Evolutionary conservation across 2,329 filamentous ascomycete genomes (phyloP), one percentile per base, ranked within the genome.

Genomic region (Arthrobotrys sinensis): DNA sequence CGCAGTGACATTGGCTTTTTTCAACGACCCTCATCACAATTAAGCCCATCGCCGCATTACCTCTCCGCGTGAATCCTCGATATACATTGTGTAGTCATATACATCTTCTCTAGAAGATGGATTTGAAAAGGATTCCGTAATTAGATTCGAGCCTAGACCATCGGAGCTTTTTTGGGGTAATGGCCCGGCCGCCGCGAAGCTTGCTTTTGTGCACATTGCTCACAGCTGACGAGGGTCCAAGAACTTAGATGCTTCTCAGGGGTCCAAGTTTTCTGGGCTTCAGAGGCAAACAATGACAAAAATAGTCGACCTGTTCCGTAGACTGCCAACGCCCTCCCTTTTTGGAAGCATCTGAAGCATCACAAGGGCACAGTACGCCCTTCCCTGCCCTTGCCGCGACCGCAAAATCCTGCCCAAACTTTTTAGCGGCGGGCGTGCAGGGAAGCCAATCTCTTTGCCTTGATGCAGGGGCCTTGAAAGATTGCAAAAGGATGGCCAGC

Each of bases 211-310:
- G 66, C 53, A 45, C 43, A 4, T 4, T 19, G 36, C 28, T 1
- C 36, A 24, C 40, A 64, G 52, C 52, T 55, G 55, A 71, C 36
- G 55, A 55, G 48, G 46, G 57, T 40, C 16, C 16, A 43, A 66
- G 55, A 50, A 52, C 50, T 60, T 38, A 10, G 21, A 19, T 38
- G 45, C 40, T 72, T 36, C 68, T 72, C 68, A 72, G 60, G 69
- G 69, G 66, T 21, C 40, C 10, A 16, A 24, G n/a, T 38, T 50
- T 43, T 43, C 43, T 50, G 66, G 34, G 53, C 43, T 28, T 40
- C 21, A 48, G 69, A 73, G 69, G 62, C 69, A 73, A 73, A 73
- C 69, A 66, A 62, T 50, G 40, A 65, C 57, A 73, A 73, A 73
- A 73, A 73, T 73, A 73, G 69, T 60, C 55, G 36, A 32, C 34